Evolutionary conservation across 2,329 filamentous ascomycete genomes (phyloP).

Genomic region (Paraphoma chrysanthemicola): DNA sequence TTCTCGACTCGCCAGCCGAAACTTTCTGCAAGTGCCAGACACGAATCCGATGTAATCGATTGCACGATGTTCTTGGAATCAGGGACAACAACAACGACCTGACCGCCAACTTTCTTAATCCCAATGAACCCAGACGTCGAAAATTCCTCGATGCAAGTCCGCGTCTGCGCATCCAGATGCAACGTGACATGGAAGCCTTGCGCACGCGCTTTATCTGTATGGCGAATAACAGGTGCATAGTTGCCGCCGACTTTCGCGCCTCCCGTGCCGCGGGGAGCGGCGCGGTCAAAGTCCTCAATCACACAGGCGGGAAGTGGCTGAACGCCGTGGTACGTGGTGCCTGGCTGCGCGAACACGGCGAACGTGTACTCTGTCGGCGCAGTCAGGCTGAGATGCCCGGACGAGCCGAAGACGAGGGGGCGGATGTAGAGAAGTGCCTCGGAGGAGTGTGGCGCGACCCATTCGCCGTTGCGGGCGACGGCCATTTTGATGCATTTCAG

Average conservation of each 20-base stretch:
- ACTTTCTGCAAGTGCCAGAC: conserved; percentile 29
- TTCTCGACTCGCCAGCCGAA: conserved; percentile 45
- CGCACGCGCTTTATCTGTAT: conserved; percentile 34
- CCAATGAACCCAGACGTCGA: conserved; percentile 44
- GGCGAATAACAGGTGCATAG: conserved; percentile 47
- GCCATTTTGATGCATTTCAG: conserved; percentile 30
- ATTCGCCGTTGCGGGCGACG: conserved; percentile 33
- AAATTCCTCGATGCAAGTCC: conserved; percentile 47
- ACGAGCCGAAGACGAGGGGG: conserved; percentile 42
- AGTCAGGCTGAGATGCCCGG: conserved; percentile 28
- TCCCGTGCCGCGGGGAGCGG: conserved; percentile 43
- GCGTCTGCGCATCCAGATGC: conserved; percentile 43
- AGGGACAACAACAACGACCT: conserved; percentile 35
- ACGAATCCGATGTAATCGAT: conserved; percentile 39
- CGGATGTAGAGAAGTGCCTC: conserved; percentile 46
- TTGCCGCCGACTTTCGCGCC: conserved; percentile 48
- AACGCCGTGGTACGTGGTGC: conserved; percentile 32
- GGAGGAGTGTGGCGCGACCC: conserved; percentile 31
- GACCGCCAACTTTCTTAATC: conserved; percentile 24
- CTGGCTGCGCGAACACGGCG: conserved; percentile 40
- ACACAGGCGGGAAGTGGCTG: conserved; percentile 35
- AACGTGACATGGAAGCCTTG: conserved; percentile 44
- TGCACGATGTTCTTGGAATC: conserved; percentile 36
- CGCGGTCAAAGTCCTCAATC: conserved; percentile 46
- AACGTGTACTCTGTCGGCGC: conserved; percentile 35